Evolutionary conservation across 1,284 basidiomycete species (phyloP), one percentile per base, ranked within the genome.

Genomic region (Moniliella sp.): DNA sequence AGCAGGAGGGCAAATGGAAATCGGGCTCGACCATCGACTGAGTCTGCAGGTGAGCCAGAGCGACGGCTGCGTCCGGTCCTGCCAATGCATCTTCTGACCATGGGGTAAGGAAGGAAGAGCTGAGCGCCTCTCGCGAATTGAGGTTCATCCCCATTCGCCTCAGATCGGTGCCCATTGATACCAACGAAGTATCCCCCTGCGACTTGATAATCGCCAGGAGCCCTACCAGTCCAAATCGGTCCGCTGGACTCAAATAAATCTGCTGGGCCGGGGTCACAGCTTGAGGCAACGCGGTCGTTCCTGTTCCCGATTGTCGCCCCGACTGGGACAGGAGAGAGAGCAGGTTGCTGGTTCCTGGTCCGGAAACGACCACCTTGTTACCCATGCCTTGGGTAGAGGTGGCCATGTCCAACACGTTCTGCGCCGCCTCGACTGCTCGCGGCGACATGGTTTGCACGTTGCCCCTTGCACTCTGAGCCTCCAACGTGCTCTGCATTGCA

Each of bases 191-290:
- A 63, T 94, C 86, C 33, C 76, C 69, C 63, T 93, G 81, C 62
- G 74, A 80, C 66, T 83, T 83, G 62, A 94, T 86, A 67, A 86
- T 72, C 36, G 78, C 75, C 39, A 97, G 66, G 39, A 97, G 64
- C 2, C 81, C 82, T 31, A 91, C 63, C 23, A 97, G 65, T 0
- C 88, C 88, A 76, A 86, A 97, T 45, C 83, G 72, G 62, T 97
- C 88, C 34, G 86, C 88, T 0, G 88, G 81, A 33, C 78, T 82
- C 46, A 80, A 74, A 32, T 94, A 69, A n/a, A 97, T 74, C 65
- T 97, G 88, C 61, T 93, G 81, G 25, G 83, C 83, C 0, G 88
- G 84, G 37, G 84, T 49, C n/a, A n/a, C n/a, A n/a, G n/a, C n/a
- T n/a, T n/a, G n/a, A n/a, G n/a, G n/a, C n/a, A n/a, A n/a, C n/a